Percentiles rank a stretch among this genome's conserved stretches.
Conservation (phyloP, 2,329 filamentous ascomycete species). For the Metarhizium sp. region DNA sequence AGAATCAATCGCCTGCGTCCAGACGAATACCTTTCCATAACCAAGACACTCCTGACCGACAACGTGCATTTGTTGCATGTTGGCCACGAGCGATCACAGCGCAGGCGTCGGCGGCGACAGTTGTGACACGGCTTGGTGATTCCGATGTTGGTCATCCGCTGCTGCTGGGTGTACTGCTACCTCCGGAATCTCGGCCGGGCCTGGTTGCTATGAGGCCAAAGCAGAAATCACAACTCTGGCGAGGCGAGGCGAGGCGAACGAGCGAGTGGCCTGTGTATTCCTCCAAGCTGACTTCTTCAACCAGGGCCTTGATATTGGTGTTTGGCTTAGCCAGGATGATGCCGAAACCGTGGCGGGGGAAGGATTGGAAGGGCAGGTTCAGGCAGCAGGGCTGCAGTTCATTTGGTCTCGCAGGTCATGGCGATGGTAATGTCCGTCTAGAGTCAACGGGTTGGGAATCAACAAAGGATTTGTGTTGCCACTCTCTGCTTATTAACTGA, state of each 20-base stretch:
- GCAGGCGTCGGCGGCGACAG: conserved; percentile 49
- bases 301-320: neutral
- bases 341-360: neutral
- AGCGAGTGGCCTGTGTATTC: neutral
- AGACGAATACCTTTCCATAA: conserved; percentile 51
- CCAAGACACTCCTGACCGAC: conserved; percentile 49
- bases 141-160: conserved; percentile 23
- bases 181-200: neutral
- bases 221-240: neutral
- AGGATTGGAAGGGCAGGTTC: neutral
- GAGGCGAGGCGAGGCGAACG: neutral
- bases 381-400: neutral
- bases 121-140: conserved; percentile 46
- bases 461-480: neutral
- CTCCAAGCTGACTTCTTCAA: neutral
- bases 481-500: neutral
- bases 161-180: neutral
- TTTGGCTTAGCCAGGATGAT: neutral
- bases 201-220: neutral
- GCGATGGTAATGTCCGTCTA: neutral
- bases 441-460: neutral
- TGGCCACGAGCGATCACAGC: conserved; percentile 52
- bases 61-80: conserved; percentile 49
- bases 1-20: conserved; percentile 44
- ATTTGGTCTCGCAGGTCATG: neutral